A percentile compares a stretch with the other conserved stretches of the same genome.
phyloP scores from a whole-genome alignment of 2,329 filamentous ascomycete genomes.

The Fusarium sp. region DNA sequence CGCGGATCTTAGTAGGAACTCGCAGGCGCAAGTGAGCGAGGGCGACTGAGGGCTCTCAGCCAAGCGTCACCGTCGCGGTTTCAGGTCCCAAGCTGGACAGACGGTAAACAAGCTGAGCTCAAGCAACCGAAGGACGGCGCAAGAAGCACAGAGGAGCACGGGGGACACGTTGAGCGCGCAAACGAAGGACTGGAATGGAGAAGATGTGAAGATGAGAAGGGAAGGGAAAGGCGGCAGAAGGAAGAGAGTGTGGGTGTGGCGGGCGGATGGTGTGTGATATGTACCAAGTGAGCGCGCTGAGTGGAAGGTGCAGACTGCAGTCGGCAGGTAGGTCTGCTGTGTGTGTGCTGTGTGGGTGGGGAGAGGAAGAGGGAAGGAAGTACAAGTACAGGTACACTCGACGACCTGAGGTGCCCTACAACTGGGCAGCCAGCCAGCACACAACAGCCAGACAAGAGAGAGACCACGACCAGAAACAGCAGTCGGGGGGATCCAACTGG shows the following conservation, averaged over 20 bases:
- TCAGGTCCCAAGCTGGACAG: conserved; percentile 21
- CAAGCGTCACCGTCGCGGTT: conserved; percentile 34
- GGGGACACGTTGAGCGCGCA: conserved; percentile 42
- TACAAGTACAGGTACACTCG: conserved; percentile 8
- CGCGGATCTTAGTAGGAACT: conserved; percentile 19
- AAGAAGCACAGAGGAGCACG: conserved; percentile 33
- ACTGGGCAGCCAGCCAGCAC: conserved; percentile 5
- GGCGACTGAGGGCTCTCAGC: conserved; percentile 19
- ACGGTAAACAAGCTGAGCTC: conserved; percentile 29
- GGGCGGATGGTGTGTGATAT: conserved; percentile 43
- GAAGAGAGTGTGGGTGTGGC: conserved; percentile 35
- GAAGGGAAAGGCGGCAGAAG: conserved; percentile 39
- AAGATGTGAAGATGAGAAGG: conserved; percentile 46
- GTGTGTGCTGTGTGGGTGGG: background rate
- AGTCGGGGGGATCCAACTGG: conserved; percentile 24
- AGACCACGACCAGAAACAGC: conserved; percentile 8
- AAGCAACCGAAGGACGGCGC: conserved; percentile 34
- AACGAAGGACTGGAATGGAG: conserved; percentile 51
- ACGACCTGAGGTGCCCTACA: conserved; percentile 1
- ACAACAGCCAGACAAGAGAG: conserved; percentile 1
- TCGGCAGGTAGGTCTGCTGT: background rate
- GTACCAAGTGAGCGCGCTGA: conserved; percentile 18
- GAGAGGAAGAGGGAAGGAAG: background rate
- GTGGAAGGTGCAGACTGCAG: background rate
- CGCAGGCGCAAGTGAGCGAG: conserved; percentile 33